Evolutionary conservation across 768 basidiomycete genomes (phyloP).

Genomic region (Mycena capillaripes): DNA sequence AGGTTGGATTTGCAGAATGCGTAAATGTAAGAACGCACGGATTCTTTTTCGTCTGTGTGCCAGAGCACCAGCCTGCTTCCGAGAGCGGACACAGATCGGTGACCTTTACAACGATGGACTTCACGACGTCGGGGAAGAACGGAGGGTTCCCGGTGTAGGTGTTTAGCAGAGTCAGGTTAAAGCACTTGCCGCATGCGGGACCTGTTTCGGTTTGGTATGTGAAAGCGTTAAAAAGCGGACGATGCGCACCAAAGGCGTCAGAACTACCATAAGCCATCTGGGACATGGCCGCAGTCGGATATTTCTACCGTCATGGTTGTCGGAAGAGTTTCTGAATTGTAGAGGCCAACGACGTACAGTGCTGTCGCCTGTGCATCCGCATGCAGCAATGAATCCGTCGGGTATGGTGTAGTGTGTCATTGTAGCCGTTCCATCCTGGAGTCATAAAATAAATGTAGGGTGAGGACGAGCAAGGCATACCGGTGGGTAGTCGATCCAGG

Average conservation of each 20-base stretch:
- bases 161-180: slow-evolving; percentile 81
- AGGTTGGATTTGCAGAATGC: background rate
- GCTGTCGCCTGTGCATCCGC: slow-evolving; percentile 80
- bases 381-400: slow-evolving; percentile 73
- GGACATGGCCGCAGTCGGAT: slow-evolving; percentile 85
- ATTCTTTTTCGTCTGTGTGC: slow-evolving; percentile 71
- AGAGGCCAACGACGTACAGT: slow-evolving; percentile 48
- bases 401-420: slow-evolving; percentile 83
- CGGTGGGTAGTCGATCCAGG: slow-evolving; percentile 75
- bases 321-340: slow-evolving; percentile 33
- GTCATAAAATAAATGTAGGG: slow-evolving; percentile 20
- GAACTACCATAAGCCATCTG: slow-evolving; percentile 87
- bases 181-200: slow-evolving; percentile 83
- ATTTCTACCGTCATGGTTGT: slow-evolving; percentile 52
- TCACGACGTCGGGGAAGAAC: slow-evolving; percentile 73
- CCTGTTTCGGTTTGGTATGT: slow-evolving; percentile 51
- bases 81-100: slow-evolving; percentile 85
- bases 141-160: slow-evolving; percentile 77
- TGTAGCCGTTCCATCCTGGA: slow-evolving; percentile 76
- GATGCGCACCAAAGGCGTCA: slow-evolving; percentile 65
- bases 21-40: slow-evolving; percentile 52
- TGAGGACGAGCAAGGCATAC: too few species aligned
- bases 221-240: background rate
- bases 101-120: slow-evolving; percentile 80
- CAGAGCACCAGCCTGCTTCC: slow-evolving; percentile 78